Base-by-base conservation (phyloP, 2,329 filamentous ascomycete genomes). In the Aspergillus arachidicola region DNA sequence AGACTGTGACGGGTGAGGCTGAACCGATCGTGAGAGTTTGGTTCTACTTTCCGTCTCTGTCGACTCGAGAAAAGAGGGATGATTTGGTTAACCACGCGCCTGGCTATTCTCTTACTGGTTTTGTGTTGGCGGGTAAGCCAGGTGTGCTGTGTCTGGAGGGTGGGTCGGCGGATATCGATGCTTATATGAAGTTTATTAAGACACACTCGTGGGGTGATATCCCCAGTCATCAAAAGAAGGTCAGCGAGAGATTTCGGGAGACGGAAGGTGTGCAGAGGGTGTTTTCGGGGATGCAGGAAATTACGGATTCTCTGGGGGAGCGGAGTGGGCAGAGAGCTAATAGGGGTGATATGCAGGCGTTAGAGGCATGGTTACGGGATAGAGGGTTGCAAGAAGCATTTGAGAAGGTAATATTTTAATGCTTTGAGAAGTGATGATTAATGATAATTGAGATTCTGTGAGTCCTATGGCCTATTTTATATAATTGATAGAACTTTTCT, bases 31-130 rank as follows among this genome's bases (percentile, higher is more conserved):
- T 85, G 3, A 77, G 86, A 10, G 86, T 85, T 1, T 88, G 86
- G 86, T 88, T 88, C 69, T 88, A 88, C 73, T 87, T 89, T 65
- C 86, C 86, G 0, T 87, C 85, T 1, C 83, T 89, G 59, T 85
- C 83, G 46, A 88, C 86, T 0, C 82, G 86, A 3, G 80, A 81
- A 53, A 89, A 88, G 68, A 80, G 86, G 54, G 81, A 85, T 66
- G 86, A 89, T 66, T 75, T 88, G 48, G 82, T 88, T 51, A 81
- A 79, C 60, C 75, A 85, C 61, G 85, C 85, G 0, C 82, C 85
- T 0, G 66, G 70, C 0, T 86, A 87, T 70, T 74, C 70, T 2
- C 79, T 89, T 0, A 87, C 86, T 0, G 86, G 86, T 0, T 88
- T 89, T 67, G 80, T 88, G 4, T 77, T 86, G 19, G 86, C 86